Base-by-base conservation (phyloP, 192 early-diverging fungal genomes). In the Glomus cerebriforme region DNA sequence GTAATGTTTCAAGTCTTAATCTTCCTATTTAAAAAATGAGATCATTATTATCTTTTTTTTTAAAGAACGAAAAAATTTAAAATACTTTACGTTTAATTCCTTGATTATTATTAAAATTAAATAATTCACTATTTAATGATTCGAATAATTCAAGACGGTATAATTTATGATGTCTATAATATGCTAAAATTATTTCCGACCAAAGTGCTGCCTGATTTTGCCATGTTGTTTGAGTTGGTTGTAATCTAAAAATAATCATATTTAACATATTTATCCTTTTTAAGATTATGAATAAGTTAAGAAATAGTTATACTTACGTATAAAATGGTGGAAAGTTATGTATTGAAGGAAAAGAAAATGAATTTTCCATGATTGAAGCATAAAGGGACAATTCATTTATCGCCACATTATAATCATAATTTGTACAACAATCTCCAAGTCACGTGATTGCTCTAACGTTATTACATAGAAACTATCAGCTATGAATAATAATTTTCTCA, bases 291-390 rank as follows among this genome's bases (percentile, higher is more conserved):
- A n/a, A 26, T 3, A 62, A 22, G 15, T 74, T 47, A 19, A 22
- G 22, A 13, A 59, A 2, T 9, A n/a, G n/a, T n/a, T n/a, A n/a
- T 22, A 79, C 91, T 85, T 91, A 95, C 93, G 93, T 96, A 85
- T 91, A 97, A 86, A 98, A 96, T 7, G 96, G 96, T 15, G 95
- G 95, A 81, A 98, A 98, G 84, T 86, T 89, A 88, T 96, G 89
- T 75, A 96, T 93, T 75, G 92, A 86, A 27, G 96, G 95, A 82
- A 95, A 95, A 65, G 86, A 79, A 83, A 92, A 94, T 58, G 84
- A 45, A 72, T 49, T 35, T 3, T 19, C 19, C 69, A 72, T 39
- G 19, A 45, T 12, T n/a, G n/a, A n/a, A n/a, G n/a, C n/a, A n/a
- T n/a, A n/a, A n/a, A n/a, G n/a, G n/a, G n/a, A n/a, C n/a, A n/a